Percentiles rank a stretch among this genome's conserved stretches.
phyloP scores from a whole-genome alignment of 345 rosid species.

The Citrus glauca region DNA sequence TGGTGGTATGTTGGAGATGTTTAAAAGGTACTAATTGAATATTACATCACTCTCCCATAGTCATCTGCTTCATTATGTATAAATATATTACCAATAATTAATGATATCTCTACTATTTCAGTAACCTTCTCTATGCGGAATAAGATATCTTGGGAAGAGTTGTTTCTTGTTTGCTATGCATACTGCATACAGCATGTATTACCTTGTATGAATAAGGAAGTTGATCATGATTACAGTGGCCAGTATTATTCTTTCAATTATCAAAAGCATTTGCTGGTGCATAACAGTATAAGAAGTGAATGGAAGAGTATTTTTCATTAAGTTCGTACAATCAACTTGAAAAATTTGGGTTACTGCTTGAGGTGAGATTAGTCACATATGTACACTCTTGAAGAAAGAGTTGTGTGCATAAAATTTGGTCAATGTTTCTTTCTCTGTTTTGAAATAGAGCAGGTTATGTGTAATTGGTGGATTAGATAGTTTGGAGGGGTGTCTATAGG shows the following conservation, averaged over 20 bases:
- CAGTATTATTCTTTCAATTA: not conserved
- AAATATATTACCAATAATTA: not conserved
- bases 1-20: conserved; percentile 78
- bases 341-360: not conserved
- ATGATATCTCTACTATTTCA: not conserved
- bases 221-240: not conserved
- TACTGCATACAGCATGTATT: not conserved
- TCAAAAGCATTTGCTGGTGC: not conserved
- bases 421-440: not conserved
- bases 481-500: not conserved
- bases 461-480: not conserved
- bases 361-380: not conserved
- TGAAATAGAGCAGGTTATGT: not conserved
- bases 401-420: not conserved
- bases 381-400: not conserved
- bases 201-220: not conserved
- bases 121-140: not conserved
- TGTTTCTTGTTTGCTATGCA: not conserved
- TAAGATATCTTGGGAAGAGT: not conserved
- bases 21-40: conserved; percentile 57
- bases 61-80: not conserved
- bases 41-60: not conserved
- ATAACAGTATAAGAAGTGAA: not conserved
- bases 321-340: not conserved
- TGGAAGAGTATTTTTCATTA: not conserved